phyloP scores from a whole-genome alignment of 1,284 basidiomycete genomes.

The Exobasidium cylindrosporum region DNA sequence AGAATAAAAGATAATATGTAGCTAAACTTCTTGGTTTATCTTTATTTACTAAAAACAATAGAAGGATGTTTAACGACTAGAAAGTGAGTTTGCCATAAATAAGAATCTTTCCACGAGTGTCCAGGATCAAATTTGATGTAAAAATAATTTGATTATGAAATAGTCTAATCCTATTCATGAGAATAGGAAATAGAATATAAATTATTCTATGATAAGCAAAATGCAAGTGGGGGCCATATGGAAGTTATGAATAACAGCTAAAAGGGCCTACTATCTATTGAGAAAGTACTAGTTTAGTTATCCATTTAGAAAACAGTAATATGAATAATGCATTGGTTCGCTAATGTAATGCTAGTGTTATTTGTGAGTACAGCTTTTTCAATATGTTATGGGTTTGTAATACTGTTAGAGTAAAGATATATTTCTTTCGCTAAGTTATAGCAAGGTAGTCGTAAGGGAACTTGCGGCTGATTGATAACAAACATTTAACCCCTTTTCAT shows the following conservation, averaged over 20 bases:
- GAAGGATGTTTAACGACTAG: neutral
- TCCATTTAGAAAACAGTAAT: too few relatives aligned
- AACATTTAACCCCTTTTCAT: slow-evolving; percentile 15
- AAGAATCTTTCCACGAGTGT: neutral
- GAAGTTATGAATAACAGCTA: slow-evolving; percentile 13
- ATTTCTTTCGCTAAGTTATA: slow-evolving; percentile 22
- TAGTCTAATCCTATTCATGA: slow-evolving; percentile 18
- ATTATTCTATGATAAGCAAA: slow-evolving; percentile 9
- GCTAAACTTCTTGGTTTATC: slow-evolving; percentile 16
- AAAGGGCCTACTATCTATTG: slow-evolving; percentile 10
- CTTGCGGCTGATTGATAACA: slow-evolving; percentile 24
- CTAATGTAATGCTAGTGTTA: too few relatives aligned
- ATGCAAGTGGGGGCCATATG: slow-evolving; percentile 3
- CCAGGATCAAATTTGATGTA: neutral
- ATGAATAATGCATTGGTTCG: too few relatives aligned
- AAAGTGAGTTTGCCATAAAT: neutral
- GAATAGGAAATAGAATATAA: slow-evolving; percentile 17
- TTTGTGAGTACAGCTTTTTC: too few relatives aligned
- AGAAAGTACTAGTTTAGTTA: too few relatives aligned
- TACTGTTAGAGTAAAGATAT: slow-evolving; percentile 14
- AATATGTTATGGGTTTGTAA: slow-evolving; percentile 4
- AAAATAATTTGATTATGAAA: slow-evolving; percentile 12
- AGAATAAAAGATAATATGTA: slow-evolving; percentile 20
- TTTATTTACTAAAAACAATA: slow-evolving; percentile 11
- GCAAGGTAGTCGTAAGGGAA: slow-evolving; percentile 23